These are phyloP conservation scores for Asterophora lycoperdoides DNA, from an alignment of 768 basidiomycete species.

Conservation along the genomic window DNA sequence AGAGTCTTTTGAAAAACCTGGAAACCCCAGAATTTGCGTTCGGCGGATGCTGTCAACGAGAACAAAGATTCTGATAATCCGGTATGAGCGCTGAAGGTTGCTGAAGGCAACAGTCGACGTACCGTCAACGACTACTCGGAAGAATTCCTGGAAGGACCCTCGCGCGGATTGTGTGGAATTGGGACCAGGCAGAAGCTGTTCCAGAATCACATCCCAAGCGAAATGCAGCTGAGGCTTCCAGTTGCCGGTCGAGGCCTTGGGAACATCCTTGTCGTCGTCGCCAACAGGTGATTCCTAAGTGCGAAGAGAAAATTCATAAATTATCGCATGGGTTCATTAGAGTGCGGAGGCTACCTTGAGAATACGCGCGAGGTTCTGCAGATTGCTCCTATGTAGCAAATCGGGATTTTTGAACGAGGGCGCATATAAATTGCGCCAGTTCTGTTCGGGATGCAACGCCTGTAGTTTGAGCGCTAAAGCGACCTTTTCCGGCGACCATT, in stretches of 20 bases:
- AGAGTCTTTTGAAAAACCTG: slow-evolving; percentile 82
- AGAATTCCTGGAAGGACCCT: slow-evolving; percentile 87
- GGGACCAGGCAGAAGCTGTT: slow-evolving; percentile 58
- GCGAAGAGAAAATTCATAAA: slow-evolving; percentile 9
- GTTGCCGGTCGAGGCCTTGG: slow-evolving; percentile 48
- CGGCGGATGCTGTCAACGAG: slow-evolving; percentile 73
- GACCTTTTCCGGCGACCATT: slow-evolving; percentile 88
- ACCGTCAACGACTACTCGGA: slow-evolving; percentile 89
- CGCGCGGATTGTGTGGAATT: slow-evolving; percentile 34
- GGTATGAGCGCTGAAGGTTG: slow-evolving; percentile 4
- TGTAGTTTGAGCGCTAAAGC: slow-evolving; percentile 76
- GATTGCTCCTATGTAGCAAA: slow-evolving; percentile 66
- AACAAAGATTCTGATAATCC: slow-evolving; percentile 73
- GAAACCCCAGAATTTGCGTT: slow-evolving; percentile 97
- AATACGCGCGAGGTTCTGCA: slow-evolving; percentile 67
- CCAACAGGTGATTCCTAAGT: slow-evolving; percentile 54
- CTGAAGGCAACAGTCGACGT: slow-evolving; percentile 18
- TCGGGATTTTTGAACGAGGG: slow-evolving; percentile 77
- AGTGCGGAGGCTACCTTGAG: slow-evolving; percentile 55
- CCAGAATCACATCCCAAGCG: slow-evolving; percentile 83
- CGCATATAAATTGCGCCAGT: slow-evolving; percentile 62
- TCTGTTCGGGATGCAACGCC: slow-evolving; percentile 48
- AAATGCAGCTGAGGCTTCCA: slow-evolving; percentile 94
- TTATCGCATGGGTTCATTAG: neutral
- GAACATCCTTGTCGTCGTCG: slow-evolving; percentile 43